Base-by-base conservation (phyloP, 2,329 filamentous ascomycete genomes). In the Metarhizium humberi region DNA sequence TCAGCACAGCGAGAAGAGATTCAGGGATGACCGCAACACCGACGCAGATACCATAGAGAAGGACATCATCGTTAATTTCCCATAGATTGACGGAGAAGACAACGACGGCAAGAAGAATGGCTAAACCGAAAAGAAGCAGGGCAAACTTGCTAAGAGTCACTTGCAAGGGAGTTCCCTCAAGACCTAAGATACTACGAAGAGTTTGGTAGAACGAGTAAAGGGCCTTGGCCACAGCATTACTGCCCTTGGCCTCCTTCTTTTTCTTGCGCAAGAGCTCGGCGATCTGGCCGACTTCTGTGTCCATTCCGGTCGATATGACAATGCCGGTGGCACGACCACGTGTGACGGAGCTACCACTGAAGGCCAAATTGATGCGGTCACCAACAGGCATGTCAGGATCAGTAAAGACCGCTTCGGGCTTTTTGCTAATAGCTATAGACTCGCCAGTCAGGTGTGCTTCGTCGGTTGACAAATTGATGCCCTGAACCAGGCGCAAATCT, bases 81-180 rank as follows among this genome's bases (percentile, higher is more conserved):
- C 78, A 85, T 56, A 71, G 71, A 65, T 77, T 81, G 58, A 76
- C 81, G 6, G 76, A 78, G 66, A 86, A 86, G 61, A 86, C 83
- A 52, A 85, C 78, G 56, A 85, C 66, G 51, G 78, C 81, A 38
- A 85, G 74, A 3, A 84, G 62, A 54, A 85, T 73, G 47, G 82
- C 91, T 52, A 90, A 80, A 50, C 78, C 84, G 65, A 95, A 95
- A 2, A 95, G 80, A 3, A 90, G 67, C 47, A 94, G 84, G 32
- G 91, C 90, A 64, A 96, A 86, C 70, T 92, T 90, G 73, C 87
- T 90, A 52, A 96, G 78, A 65, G 89, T 92, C 61, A 87, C 85
- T 72, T 95, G 90, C 49, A 96, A 76, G 0, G 91, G 91, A 1
- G 91, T 95, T 51, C 90, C 90, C 54, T 88, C 79, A 2, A 86